Percentiles rank a stretch among this genome's conserved stretches.
phyloP scores from a whole-genome alignment of 2,329 filamentous ascomycete genomes.

The Claviceps paspali region DNA sequence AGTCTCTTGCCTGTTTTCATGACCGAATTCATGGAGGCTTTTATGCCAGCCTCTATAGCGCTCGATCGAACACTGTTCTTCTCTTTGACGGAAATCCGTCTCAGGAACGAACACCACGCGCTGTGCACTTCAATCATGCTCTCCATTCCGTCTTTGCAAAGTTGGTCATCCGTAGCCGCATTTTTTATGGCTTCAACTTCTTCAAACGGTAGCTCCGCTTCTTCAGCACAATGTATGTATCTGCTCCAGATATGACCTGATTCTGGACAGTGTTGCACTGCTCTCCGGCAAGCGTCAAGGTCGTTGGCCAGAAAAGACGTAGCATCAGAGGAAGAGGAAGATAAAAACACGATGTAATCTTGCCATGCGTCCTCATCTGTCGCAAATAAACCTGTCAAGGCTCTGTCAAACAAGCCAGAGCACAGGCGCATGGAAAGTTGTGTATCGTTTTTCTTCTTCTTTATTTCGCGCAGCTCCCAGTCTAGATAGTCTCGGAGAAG shows the following conservation, averaged over 20 bases:
- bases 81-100: conserved; percentile 64
- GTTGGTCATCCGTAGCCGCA: conserved; percentile 68
- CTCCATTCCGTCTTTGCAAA: conserved; percentile 75
- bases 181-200: conserved; percentile 86
- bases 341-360: conserved; percentile 65
- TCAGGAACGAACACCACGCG: conserved; percentile 88
- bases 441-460: conserved; percentile 30
- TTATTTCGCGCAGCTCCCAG: conserved; percentile 59
- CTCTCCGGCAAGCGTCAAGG: conserved; percentile 61
- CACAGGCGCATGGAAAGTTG: conserved; percentile 35
- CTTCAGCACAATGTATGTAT: conserved; percentile 72
- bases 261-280: conserved; percentile 84
- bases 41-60: conserved; percentile 78
- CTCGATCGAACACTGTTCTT: conserved; percentile 72
- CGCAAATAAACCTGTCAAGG: conserved; percentile 53
- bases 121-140: conserved; percentile 83
- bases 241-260: conserved; percentile 83
- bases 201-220: conserved; percentile 58
- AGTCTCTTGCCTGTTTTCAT: conserved; percentile 61
- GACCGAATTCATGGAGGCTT: conserved; percentile 73
- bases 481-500: conserved; percentile 57
- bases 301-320: conserved; percentile 26
- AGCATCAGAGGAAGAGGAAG: conserved; percentile 24
- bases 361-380: conserved; percentile 66
- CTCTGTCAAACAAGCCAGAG: conserved; percentile 62